Evolutionary conservation across 257 asterid genomes (phyloP).

Genomic region (Nyctanthes arbortristis): DNA sequence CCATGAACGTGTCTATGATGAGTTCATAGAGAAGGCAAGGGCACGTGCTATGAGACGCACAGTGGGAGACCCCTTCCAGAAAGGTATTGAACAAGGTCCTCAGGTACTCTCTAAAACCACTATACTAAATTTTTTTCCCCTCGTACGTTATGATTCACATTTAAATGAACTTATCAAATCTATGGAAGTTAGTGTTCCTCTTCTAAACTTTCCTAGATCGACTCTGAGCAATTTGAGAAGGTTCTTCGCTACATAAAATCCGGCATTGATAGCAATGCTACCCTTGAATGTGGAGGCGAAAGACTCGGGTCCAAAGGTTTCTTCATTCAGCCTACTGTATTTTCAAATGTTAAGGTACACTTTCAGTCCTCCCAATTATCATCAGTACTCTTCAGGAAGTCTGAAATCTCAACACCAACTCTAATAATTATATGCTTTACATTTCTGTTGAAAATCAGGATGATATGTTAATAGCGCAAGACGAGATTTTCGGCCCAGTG

Average conservation of each 20-base stretch:
- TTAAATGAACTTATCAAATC: background rate
- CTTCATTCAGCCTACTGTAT: constrained; percentile 84
- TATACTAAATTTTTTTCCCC: background rate
- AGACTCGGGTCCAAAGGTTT: constrained; percentile 67
- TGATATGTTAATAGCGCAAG: constrained; percentile 79
- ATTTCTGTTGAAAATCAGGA: constrained; percentile 46
- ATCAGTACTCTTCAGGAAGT: background rate
- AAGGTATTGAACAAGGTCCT: constrained; percentile 90
- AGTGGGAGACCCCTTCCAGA: constrained; percentile 95
- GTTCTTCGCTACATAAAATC: constrained; percentile 60
- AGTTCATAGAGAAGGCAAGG: constrained; percentile 78
- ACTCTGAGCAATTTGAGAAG: constrained; percentile 72
- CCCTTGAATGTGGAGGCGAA: constrained; percentile 88
- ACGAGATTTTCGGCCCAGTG: constrained; percentile 96
- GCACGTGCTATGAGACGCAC: constrained; percentile 67
- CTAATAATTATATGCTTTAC: background rate
- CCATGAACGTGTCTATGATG: constrained; percentile 84
- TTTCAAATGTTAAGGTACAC: constrained; percentile 79
- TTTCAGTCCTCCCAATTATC: background rate
- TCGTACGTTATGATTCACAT: too few species aligned
- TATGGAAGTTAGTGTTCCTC: background rate
- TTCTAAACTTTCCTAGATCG: constrained; percentile 43
- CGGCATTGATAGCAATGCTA: constrained; percentile 78
- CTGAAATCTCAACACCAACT: background rate
- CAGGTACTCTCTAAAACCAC: constrained; percentile 50